Conservation (phyloP, 2,329 filamentous ascomycete genomes). For the Knoxdaviesia proteae region DNA sequence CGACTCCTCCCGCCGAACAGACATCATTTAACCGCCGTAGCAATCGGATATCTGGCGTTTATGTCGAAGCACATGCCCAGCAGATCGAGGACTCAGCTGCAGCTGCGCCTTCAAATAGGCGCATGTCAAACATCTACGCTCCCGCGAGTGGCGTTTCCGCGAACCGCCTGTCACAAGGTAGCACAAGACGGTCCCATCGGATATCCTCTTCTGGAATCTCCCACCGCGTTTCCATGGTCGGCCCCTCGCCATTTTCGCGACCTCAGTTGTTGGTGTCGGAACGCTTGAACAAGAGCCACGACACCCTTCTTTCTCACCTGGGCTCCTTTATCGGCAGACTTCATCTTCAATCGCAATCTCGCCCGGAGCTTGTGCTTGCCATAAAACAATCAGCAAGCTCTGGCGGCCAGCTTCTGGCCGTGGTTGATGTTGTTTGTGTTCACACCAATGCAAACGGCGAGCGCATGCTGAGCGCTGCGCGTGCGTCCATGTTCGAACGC, state of each 20-base stretch:
- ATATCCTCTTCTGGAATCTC: slow-evolving; percentile 31
- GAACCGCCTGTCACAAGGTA: slow-evolving; percentile 16
- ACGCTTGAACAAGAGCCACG: slow-evolving; percentile 59
- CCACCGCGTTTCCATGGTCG: slow-evolving; percentile 60
- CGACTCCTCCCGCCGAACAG: slow-evolving; percentile 41
- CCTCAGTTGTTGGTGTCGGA: slow-evolving; percentile 65
- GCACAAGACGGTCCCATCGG: slow-evolving; percentile 19
- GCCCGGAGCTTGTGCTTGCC: slow-evolving; percentile 59
- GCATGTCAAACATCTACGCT: slow-evolving; percentile 24
- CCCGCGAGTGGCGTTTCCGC: slow-evolving; percentile 4
- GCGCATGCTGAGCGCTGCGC: slow-evolving; percentile 40
- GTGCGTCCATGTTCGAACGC: slow-evolving; percentile 56
- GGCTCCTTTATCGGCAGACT: slow-evolving; percentile 81
- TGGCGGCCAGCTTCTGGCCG: slow-evolving; percentile 55
- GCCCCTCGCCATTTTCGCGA: slow-evolving; percentile 35
- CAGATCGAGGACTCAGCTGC: neutral
- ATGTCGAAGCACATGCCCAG: too few relatives aligned
- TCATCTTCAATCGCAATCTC: slow-evolving; percentile 80
- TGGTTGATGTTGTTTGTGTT: slow-evolving; percentile 65
- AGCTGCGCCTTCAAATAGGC: slow-evolving; percentile 18
- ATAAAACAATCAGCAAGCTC: slow-evolving; percentile 70
- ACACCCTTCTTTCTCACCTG: slow-evolving; percentile 74
- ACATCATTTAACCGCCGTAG: slow-evolving; percentile 23
- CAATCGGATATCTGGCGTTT: slow-evolving; percentile 1
- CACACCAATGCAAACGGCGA: slow-evolving; percentile 51